Percentiles rank a stretch among this genome's conserved stretches.
These are phyloP conservation scores for Sordariomycetes sp. DNA, from an alignment of 2,329 filamentous ascomycete species.

Conservation along the genomic window DNA sequence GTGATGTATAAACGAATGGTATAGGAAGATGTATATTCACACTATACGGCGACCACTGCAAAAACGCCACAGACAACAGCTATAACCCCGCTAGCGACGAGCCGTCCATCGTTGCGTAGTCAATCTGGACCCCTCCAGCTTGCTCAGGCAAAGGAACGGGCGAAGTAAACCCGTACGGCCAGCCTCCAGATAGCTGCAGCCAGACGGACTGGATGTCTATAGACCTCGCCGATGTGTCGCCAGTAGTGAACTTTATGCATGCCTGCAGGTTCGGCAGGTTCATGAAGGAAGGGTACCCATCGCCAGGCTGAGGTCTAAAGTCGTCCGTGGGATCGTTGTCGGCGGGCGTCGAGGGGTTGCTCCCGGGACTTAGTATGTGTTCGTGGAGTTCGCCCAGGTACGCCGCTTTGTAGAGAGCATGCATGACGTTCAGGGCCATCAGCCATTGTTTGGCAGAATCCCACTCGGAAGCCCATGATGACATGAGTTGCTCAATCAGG, in stretches of 20 bases:
- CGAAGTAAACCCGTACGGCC: constrained; percentile 1
- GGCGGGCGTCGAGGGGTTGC: background rate
- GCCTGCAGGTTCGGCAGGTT: constrained; percentile 3
- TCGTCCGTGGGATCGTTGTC: background rate
- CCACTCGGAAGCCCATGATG: constrained; percentile 9
- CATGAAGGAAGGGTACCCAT: constrained; percentile 1
- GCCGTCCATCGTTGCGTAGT: background rate
- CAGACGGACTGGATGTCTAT: constrained; percentile 4
- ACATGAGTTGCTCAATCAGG: constrained; percentile 7
- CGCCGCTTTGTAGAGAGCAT: constrained; percentile 12
- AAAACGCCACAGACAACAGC: background rate
- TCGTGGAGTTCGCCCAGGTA: constrained; percentile 11
- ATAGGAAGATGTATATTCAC: background rate
- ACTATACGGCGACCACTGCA: background rate
- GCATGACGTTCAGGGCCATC: constrained; percentile 11
- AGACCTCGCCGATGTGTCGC: constrained; percentile 4
- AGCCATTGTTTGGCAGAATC: constrained; percentile 11
- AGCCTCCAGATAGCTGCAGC: constrained; percentile 4
- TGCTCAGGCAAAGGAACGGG: background rate
- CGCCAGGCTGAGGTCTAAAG: constrained; percentile 2
- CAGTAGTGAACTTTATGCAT: constrained; percentile 2
- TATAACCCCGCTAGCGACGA: background rate
- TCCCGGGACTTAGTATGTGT: background rate
- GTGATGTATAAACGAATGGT: too few species aligned
- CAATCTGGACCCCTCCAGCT: background rate